Evolutionary conservation across 2,329 filamentous ascomycete species (phyloP).

Genomic region (Neoscytalidium dimidiatum): DNA sequence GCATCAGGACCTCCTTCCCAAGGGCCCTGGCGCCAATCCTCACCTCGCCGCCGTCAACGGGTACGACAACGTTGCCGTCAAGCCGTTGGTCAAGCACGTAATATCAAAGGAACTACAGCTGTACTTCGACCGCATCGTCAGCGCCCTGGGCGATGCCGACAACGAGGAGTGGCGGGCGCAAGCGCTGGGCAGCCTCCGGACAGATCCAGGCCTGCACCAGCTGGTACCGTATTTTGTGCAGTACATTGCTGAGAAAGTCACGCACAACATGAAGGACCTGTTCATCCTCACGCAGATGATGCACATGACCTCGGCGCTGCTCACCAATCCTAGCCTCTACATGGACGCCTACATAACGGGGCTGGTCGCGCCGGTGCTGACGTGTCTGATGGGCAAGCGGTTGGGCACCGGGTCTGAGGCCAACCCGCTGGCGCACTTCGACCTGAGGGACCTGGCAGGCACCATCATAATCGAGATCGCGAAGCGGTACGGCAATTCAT

Average conservation of each 20-base stretch:
- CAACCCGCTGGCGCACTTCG: slow-evolving; percentile 59
- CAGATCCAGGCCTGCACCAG: slow-evolving; percentile 92
- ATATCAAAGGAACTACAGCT: slow-evolving; percentile 94
- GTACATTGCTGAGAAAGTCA: slow-evolving; percentile 94
- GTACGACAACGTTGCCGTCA: slow-evolving; percentile 79
- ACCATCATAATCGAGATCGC: slow-evolving; percentile 79
- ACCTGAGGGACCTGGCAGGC: slow-evolving; percentile 80
- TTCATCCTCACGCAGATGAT: slow-evolving; percentile 92
- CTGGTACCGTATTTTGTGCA: slow-evolving; percentile 95
- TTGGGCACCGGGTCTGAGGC: slow-evolving; percentile 63
- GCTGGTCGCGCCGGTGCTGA: slow-evolving; percentile 84
- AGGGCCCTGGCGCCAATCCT: slow-evolving; percentile 84
- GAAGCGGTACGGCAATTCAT: slow-evolving; percentile 77
- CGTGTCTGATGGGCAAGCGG: slow-evolving; percentile 83
- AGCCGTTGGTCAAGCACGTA: slow-evolving; percentile 92
- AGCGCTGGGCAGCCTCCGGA: slow-evolving; percentile 79
- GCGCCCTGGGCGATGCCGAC: slow-evolving; percentile 82
- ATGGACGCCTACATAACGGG: slow-evolving; percentile 67
- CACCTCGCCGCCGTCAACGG: slow-evolving; percentile 81
- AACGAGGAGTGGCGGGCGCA: slow-evolving; percentile 85
- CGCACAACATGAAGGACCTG: slow-evolving; percentile 85
- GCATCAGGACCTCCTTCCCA: slow-evolving; percentile 82
- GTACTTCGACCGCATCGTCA: slow-evolving; percentile 94
- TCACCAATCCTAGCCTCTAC: slow-evolving; percentile 80
- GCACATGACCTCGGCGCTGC: slow-evolving; percentile 80